Evolutionary conservation across 78 protist species (phyloP), one percentile per base, ranked within the genome.

Genomic region (Dictyostelium discoideum): DNA sequence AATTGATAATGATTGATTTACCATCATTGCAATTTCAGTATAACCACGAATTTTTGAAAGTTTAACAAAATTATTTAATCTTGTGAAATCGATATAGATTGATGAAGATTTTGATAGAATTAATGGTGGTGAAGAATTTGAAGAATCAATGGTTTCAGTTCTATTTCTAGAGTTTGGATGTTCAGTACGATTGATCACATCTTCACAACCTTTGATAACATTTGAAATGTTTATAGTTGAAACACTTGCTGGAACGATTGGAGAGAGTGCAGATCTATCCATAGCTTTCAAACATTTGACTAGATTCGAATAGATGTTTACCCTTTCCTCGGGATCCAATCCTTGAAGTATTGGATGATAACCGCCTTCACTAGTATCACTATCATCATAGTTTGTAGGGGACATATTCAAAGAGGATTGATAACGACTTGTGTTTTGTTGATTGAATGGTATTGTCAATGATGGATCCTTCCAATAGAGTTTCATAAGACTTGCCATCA

Each of bases 251-350:
- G 95, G 48, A 57, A 77, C 42, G 0, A 85, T 26, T 29, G 95
- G 95, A 20, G 95, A 80, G 8, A 90, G 50, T 20, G 95, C 95
- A 16, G 89, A 82, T 29, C 95, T 60, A 18, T 90, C 95, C 95
- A 90, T 90, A 1, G 95, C 74, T 24, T 90, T 90, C 50, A 90
- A 73, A 42, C 87, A 90, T 54, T 90, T 90, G 1, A 77, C 48
- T 13, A 90, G n/a, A 22, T 32, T 48, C 7, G 46, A 39, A 32
- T 57, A 72, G 13, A 90, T 26, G 22, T 9, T 29, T 1, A 90
- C 84, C n/a, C 83, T 90, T n/a, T 90, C 95, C 37, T 80, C 87
- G 8, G 57, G 13, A 9, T 69, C 85, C 2, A 90, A 26, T 3
- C 60, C 87, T 39, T 69, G 48, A n/a, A 90, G 13, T 32, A 90